Evolutionary conservation across 257 asterid genomes (phyloP).

Genomic region (Plectranthus barbatus): DNA sequence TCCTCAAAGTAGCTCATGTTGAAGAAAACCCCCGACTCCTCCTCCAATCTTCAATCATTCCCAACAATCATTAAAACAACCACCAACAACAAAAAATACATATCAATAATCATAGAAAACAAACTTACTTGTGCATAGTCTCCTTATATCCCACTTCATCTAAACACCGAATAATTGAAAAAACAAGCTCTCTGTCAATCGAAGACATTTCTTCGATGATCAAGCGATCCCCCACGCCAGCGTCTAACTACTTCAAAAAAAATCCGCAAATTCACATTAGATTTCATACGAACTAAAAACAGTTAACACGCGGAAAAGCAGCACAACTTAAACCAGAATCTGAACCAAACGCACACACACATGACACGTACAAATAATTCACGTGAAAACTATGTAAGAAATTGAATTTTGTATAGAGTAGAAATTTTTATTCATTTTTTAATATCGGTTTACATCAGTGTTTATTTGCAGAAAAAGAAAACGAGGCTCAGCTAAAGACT

Average conservation of each 20-base stretch:
- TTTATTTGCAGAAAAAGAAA: no score
- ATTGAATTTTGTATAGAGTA: no score
- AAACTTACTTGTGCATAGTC: slow-evolving; percentile 45
- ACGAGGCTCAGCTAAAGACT: no score
- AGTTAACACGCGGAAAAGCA: neutral
- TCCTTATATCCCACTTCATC: slow-evolving; percentile 52
- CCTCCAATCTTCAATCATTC: slow-evolving; percentile 47
- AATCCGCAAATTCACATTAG: neutral
- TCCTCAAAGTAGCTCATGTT: slow-evolving; percentile 54
- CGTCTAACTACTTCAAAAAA: slow-evolving; percentile 1
- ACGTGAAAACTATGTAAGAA: no score
- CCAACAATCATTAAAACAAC: neutral
- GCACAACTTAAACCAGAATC: neutral
- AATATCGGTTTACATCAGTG: no score
- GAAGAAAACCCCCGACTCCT: slow-evolving; percentile 57
- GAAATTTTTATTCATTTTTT: no score
- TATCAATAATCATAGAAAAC: no score
- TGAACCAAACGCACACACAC: no score
- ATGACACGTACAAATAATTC: no score
- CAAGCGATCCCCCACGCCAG: no score
- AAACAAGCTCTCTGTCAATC: slow-evolving; percentile 44
- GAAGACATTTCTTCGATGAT: slow-evolving; percentile 32
- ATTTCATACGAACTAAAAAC: slow-evolving; percentile 12
- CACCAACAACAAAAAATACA: neutral
- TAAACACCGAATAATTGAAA: slow-evolving; percentile 48